phyloP scores from a whole-genome alignment of 139 green algal genomes.

The Marvania coccoides region DNA sequence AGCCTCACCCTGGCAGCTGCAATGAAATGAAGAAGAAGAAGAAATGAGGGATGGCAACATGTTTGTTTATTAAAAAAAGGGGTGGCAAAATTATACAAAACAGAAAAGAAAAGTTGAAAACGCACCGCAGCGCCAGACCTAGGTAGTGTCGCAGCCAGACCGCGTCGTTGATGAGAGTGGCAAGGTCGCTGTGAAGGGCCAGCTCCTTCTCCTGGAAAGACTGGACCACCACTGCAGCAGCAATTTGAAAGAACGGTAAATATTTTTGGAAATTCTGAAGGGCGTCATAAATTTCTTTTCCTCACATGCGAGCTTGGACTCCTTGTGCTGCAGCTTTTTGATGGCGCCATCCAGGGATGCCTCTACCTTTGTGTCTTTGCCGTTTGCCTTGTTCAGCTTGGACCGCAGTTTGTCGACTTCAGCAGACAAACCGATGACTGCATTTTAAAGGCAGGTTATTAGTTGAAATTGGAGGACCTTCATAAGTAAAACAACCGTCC shows the following conservation, averaged over 20 bases:
- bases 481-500: too few relatives aligned
- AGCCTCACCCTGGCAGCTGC: conserved; percentile 4
- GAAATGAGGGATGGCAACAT: too few relatives aligned
- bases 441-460: too few relatives aligned
- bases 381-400: not conserved
- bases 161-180: conserved; percentile 21
- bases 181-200: conserved; percentile 16
- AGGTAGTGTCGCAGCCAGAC: conserved; percentile 22
- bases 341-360: conserved; percentile 45
- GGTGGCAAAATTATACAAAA: too few relatives aligned
- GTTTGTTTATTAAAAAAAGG: too few relatives aligned
- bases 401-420: conserved; percentile 9
- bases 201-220: conserved; percentile 54
- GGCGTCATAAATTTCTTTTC: not conserved
- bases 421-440: conserved; percentile 1
- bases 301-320: conserved; percentile 48
- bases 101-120: too few relatives aligned
- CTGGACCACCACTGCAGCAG: conserved; percentile 1
- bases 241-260: not conserved
- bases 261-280: too few relatives aligned
- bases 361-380: conserved; percentile 33
- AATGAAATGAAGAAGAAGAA: too few relatives aligned
- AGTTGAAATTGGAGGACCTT: too few relatives aligned
- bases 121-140: conserved; percentile 10
- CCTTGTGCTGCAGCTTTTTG: conserved; percentile 52